Percentiles rank a stretch among this genome's conserved stretches.
Evolutionary conservation across 768 basidiomycete genomes (phyloP).

Genomic region (Suillus brevipes): DNA sequence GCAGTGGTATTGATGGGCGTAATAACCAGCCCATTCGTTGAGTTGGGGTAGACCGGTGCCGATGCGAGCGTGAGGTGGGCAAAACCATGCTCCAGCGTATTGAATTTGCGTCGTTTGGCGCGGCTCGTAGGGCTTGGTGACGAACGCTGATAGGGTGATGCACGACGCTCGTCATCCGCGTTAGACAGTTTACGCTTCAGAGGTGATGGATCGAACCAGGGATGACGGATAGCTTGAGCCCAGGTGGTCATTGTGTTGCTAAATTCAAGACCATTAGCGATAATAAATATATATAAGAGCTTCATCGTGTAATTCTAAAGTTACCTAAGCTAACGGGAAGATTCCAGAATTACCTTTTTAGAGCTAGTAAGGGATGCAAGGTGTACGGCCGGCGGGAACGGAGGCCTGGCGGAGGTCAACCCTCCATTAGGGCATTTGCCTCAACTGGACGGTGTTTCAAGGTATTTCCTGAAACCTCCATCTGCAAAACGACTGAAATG

Average conservation of each 20-base stretch:
- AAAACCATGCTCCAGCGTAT: conserved; percentile 54
- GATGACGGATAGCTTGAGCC: conserved; percentile 39
- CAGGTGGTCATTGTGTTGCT: conserved; percentile 35
- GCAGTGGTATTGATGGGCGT: conserved; percentile 7
- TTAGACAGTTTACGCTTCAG: conserved; percentile 40
- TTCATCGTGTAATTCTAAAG: background rate
- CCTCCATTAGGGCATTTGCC: too few relatives aligned
- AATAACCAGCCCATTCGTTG: conserved; percentile 4
- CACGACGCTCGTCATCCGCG: conserved; percentile 20
- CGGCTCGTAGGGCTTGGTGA: conserved; percentile 48
- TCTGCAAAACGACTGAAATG: too few relatives aligned
- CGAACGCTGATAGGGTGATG: conserved; percentile 16
- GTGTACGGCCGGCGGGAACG: too few relatives aligned
- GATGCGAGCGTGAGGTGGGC: conserved; percentile 46
- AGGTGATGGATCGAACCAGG: conserved; percentile 43
- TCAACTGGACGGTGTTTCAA: too few relatives aligned
- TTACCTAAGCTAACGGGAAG: background rate
- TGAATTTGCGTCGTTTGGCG: conserved; percentile 50
- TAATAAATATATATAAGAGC: background rate
- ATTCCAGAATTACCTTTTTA: background rate
- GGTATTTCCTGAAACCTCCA: too few relatives aligned
- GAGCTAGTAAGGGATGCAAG: too few relatives aligned
- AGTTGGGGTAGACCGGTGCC: background rate
- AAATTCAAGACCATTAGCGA: background rate
- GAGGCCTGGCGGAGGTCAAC: too few relatives aligned